Evolutionary conservation across 352 stramenopile genomes (phyloP), one percentile per base, ranked within the genome.

Genomic region (Pythium vanterpoolii): DNA sequence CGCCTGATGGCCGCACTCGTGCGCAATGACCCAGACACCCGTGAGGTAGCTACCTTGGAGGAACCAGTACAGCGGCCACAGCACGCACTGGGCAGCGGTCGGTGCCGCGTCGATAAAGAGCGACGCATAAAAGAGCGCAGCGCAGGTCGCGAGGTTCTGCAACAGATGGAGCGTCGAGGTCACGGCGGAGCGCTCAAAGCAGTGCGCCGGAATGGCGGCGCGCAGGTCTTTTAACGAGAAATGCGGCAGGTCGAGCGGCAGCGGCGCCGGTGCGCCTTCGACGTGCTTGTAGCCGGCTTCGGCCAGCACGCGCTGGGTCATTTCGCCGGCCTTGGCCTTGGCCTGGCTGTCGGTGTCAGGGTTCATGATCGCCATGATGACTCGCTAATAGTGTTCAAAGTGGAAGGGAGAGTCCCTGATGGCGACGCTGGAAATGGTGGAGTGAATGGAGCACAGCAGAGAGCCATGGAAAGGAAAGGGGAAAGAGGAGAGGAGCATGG

Each of bases 1-100:
- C 34, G 95, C 90, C 68, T 98, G 93, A 77, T 99, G 97, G 44
- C 97, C 97, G 69, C 96, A 99, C 71, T 99, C 97, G 71, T 99
- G 97, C 0, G 92, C 96, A 10, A 99, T 68, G 30, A 99, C 96
- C 97, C 96, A 99, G 36, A 98, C 87, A 44, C 96, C 96, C 40
- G 96, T 99, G 49, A 98, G 77, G 66, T 99, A 98, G 58, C 84
- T 97, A 66, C 97, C 97, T 82, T 98, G 96, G 72, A 96, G 92
- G 76, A 98, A 99, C 76, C 94, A 98, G 79, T 99, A 99, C 43
- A 93, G 60, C 4, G 88, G 81, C 97, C 97, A 99, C 36, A 93
- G 81, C 60, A 85, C 53, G 47, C 71, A 73, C 13, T 62, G 76
- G 39, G 72, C 67, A 33, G 82, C 58, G 7, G 90, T 74, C 31